These are phyloP conservation scores for Termitomyces sp. DNA, from an alignment of 768 basidiomycete species.

Conservation along the genomic window DNA sequence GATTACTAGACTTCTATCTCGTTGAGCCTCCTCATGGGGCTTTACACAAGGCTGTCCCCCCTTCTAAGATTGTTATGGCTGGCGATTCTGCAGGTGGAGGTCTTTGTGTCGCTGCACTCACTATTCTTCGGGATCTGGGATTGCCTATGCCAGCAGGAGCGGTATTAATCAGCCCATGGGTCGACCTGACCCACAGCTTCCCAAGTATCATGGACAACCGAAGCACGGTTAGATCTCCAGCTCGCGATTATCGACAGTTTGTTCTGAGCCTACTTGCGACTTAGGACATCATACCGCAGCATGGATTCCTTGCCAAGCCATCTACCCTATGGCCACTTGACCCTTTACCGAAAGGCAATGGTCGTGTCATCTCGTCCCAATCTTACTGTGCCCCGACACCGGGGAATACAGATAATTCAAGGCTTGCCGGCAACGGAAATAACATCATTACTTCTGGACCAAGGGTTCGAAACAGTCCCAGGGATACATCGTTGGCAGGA, in stretches of 20 bases:
- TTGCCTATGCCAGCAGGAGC: slow-evolving; percentile 71
- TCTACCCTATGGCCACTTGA: slow-evolving; percentile 56
- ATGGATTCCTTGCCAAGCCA: slow-evolving; percentile 60
- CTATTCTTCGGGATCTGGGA: slow-evolving; percentile 64
- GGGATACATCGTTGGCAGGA: not conserved
- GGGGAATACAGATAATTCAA: not conserved
- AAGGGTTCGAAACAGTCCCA: not conserved
- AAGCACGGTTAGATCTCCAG: not conserved
- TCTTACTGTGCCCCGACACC: not conserved
- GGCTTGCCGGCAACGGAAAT: not conserved
- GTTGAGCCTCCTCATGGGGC: not conserved
- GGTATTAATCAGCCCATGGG: slow-evolving; percentile 77
- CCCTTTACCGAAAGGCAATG: slow-evolving; percentile 22
- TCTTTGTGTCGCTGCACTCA: slow-evolving; percentile 11
- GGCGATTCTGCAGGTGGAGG: slow-evolving; percentile 1
- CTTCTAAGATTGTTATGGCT: not conserved
- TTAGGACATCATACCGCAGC: slow-evolving; percentile 63
- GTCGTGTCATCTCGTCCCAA: not conserved
- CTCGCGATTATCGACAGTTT: not conserved
- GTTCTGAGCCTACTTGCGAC: not conserved
- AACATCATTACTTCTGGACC: not conserved
- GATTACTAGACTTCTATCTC: not conserved
- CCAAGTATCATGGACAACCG: slow-evolving; percentile 53
- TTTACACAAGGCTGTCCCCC: not conserved
- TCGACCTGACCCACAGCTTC: slow-evolving; percentile 83